Conservation (phyloP, 495 filamentous ascomycete species). For the Cetradonia linearis region DNA sequence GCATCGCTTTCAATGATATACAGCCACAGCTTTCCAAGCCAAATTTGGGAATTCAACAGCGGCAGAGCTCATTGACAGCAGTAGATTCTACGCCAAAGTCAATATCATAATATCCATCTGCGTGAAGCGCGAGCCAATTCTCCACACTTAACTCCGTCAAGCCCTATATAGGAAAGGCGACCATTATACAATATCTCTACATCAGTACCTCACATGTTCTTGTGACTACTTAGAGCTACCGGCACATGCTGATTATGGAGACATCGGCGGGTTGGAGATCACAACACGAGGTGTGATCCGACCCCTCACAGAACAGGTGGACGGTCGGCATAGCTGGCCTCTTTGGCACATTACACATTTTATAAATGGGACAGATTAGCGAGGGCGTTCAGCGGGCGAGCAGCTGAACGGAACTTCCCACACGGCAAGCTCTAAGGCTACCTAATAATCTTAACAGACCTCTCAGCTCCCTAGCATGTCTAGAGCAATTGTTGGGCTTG, state of each 20-base stretch:
- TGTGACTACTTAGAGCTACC: not conserved
- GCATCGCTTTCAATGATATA: not conserved
- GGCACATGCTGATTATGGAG: not conserved
- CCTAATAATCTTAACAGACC: slow-evolving; percentile 2
- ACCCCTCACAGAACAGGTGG: not conserved
- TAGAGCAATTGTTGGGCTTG: not conserved
- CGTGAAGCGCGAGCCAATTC: not conserved
- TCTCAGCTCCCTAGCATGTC: slow-evolving; percentile 3
- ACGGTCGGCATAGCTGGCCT: not conserved
- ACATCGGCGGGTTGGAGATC: not conserved
- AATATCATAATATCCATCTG: not conserved
- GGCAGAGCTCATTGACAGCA: not conserved
- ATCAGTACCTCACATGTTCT: not conserved
- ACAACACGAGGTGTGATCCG: not conserved
- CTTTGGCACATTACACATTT: not conserved
- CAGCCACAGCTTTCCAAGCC: not conserved
- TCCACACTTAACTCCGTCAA: not conserved
- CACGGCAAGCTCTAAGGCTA: not conserved
- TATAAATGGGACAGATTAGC: not conserved
- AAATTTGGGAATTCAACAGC: not conserved
- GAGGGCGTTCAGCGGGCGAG: not conserved
- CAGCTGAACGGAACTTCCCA: slow-evolving; percentile 2
- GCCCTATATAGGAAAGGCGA: not conserved
- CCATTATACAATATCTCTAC: not conserved
- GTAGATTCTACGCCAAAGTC: not conserved